Conservation (phyloP, 2,329 filamentous ascomycete species). For the Chrysoporthe cubensis region DNA sequence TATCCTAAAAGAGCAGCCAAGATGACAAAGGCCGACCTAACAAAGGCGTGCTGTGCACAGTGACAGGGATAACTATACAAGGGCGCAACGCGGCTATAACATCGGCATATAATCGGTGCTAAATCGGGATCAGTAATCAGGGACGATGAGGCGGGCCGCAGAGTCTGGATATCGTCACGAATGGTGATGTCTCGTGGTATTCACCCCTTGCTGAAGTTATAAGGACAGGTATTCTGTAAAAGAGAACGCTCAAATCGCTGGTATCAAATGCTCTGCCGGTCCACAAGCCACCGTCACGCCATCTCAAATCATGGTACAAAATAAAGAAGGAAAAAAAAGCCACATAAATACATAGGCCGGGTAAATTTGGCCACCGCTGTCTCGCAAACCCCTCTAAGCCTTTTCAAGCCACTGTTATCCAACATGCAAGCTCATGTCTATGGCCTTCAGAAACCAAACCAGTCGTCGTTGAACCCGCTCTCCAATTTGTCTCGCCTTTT, state of each 20-base stretch:
- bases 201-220: not conserved
- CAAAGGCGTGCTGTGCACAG: not conserved
- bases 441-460: not conserved
- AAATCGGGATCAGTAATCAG: not conserved
- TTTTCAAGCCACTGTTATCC: not conserved
- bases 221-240: not conserved
- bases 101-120: not conserved
- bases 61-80: not conserved
- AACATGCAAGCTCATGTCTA: not conserved
- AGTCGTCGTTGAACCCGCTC: not conserved
- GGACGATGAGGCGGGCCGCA: not conserved
- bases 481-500: slow-evolving; percentile 14
- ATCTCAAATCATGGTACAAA: slow-evolving; percentile 13
- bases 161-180: not conserved
- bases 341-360: slow-evolving; percentile 21
- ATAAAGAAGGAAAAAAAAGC: not conserved
- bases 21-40: not conserved
- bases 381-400: not conserved
- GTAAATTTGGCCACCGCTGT: not conserved
- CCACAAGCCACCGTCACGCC: slow-evolving; percentile 1
- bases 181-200: not conserved
- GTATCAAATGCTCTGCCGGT: slow-evolving; percentile 7
- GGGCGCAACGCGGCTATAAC: not conserved
- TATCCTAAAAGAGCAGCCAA: not conserved
- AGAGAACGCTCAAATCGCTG: slow-evolving; percentile 12